Conservation (phyloP, 2,329 filamentous ascomycete genomes). For the Penicillium sp. region DNA sequence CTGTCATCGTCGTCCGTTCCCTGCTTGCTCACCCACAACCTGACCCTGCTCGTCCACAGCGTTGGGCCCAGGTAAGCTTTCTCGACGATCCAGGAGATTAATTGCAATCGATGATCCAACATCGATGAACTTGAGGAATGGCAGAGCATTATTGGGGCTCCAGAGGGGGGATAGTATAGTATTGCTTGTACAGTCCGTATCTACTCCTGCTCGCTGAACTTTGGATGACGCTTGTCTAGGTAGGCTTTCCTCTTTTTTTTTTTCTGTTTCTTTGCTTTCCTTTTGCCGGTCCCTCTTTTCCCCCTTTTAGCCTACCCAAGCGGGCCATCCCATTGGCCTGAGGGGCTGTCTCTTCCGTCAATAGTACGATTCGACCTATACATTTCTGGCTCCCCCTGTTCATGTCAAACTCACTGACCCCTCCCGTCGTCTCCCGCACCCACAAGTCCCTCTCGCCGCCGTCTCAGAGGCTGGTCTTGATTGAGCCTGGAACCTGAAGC, state of each 20-base stretch:
- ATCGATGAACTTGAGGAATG: background rate
- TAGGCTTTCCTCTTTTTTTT: constrained; percentile 4
- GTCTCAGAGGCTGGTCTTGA: background rate
- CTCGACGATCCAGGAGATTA: constrained; percentile 20
- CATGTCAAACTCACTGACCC: constrained; percentile 20
- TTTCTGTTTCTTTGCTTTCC: constrained; percentile 16
- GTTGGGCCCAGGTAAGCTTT: constrained; percentile 23
- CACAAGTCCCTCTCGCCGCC: background rate
- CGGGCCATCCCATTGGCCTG: constrained; percentile 23
- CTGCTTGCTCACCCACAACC: background rate
- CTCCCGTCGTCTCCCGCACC: constrained; percentile 1
- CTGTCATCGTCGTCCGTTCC: constrained; percentile 22
- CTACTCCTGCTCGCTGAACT: background rate
- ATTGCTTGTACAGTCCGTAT: background rate
- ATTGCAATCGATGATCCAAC: constrained; percentile 2
- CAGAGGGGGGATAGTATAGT: background rate
- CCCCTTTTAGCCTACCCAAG: constrained; percentile 5
- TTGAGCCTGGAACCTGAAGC: background rate
- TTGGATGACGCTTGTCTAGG: constrained; percentile 1
- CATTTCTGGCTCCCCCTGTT: constrained; percentile 16
- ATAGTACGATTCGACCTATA: constrained; percentile 27
- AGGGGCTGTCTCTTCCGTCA: constrained; percentile 20
- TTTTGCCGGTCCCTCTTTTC: constrained; percentile 11
- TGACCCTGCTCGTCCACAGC: constrained; percentile 9
- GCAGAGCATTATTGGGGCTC: background rate